A percentile compares a stretch with the other conserved stretches of the same genome.
Conservation (phyloP, 768 basidiomycete genomes). For the Rhizopogon salebrosus region DNA sequence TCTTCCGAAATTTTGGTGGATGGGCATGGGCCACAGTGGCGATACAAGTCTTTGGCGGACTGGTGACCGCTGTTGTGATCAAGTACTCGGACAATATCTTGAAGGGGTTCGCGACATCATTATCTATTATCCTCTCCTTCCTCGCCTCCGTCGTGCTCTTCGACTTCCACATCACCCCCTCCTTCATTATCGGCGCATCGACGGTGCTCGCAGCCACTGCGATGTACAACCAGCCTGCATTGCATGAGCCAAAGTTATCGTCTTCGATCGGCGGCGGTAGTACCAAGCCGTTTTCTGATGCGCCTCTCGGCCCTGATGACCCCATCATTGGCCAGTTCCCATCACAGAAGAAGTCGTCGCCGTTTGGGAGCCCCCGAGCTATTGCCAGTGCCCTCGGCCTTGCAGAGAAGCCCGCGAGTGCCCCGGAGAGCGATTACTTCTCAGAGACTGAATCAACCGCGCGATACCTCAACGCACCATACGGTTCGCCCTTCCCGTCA, state of each 20-base stretch:
- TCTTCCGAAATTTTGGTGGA: slow-evolving; percentile 82
- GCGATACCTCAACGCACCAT: slow-evolving; percentile 44
- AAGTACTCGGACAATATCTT: slow-evolving; percentile 94
- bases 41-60: slow-evolving; percentile 88
- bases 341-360: slow-evolving; percentile 37
- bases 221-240: slow-evolving; percentile 82
- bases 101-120: slow-evolving; percentile 95
- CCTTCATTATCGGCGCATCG: slow-evolving; percentile 80
- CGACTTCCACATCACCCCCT: slow-evolving; percentile 80
- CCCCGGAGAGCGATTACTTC: slow-evolving; percentile 30
- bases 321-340: slow-evolving; percentile 59
- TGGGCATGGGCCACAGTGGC: slow-evolving; percentile 96
- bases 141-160: slow-evolving; percentile 89
- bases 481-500: slow-evolving; percentile 45
- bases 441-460: slow-evolving; percentile 35
- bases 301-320: slow-evolving; percentile 43
- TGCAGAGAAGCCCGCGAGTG: slow-evolving; percentile 21
- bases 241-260: slow-evolving; percentile 30
- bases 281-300: slow-evolving; percentile 34
- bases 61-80: slow-evolving; percentile 94
- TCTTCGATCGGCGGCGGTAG: slow-evolving; percentile 23
- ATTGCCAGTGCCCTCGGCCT: slow-evolving; percentile 48
- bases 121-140: slow-evolving; percentile 94
- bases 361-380: slow-evolving; percentile 46
- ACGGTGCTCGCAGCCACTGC: slow-evolving; percentile 88